Percentiles rank a stretch among this genome's conserved stretches.
These are phyloP conservation scores for Lepidium africanum DNA, from an alignment of 345 rosid genomes.

Conservation along the genomic window DNA sequence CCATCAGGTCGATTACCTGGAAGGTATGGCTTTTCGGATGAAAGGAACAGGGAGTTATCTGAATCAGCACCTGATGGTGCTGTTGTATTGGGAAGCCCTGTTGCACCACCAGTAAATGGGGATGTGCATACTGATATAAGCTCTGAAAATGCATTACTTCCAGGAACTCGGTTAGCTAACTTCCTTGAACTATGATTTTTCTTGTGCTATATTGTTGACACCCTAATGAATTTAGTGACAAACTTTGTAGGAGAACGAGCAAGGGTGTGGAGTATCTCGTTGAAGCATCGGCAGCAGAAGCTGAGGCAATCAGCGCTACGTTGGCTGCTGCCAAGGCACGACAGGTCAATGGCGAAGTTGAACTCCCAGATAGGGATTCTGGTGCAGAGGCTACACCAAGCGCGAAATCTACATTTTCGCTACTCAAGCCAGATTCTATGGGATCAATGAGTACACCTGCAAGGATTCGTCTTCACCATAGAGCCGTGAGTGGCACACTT, in stretches of 20 bases:
- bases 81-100: constrained; percentile 78
- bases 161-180: constrained; percentile 54
- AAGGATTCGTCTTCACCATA: constrained; percentile 79
- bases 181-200: background rate
- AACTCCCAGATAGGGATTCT: constrained; percentile 70
- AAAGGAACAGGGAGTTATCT: constrained; percentile 52
- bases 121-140: constrained; percentile 80
- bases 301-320: constrained; percentile 87
- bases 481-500: constrained; percentile 57
- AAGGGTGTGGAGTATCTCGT: constrained; percentile 89
- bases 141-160: constrained; percentile 73
- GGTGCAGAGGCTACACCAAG: constrained; percentile 82
- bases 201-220: background rate
- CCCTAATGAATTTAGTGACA: background rate
- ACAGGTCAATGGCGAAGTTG: constrained; percentile 79
- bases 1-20: constrained; percentile 49
- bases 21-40: constrained; percentile 68
- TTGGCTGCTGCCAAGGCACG: constrained; percentile 94
- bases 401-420: constrained; percentile 50
- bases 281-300: constrained; percentile 92
- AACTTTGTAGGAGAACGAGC: constrained; percentile 49
- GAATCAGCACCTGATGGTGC: constrained; percentile 62
- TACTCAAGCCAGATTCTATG: constrained; percentile 62
- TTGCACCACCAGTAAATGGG: constrained; percentile 80
- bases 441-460: constrained; percentile 48